These are phyloP conservation scores for Lepiota brunneoincarnata DNA, from an alignment of 768 basidiomycete genomes.

Conservation along the genomic window DNA sequence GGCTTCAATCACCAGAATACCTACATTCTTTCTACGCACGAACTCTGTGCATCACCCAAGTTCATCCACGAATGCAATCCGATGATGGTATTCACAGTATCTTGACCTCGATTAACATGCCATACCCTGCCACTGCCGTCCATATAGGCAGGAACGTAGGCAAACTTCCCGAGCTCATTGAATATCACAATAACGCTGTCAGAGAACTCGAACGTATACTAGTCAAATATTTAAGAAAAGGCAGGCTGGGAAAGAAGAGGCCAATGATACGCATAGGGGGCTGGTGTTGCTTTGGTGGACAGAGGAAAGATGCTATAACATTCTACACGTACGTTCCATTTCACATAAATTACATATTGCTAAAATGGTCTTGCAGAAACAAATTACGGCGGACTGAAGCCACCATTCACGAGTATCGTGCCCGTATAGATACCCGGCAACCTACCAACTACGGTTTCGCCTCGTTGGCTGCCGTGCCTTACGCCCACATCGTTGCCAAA, in stretches of 20 bases:
- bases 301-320: constrained; percentile 66
- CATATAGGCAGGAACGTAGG: constrained; percentile 73
- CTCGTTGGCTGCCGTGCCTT: constrained; percentile 67
- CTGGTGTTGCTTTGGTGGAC: constrained; percentile 66
- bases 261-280: constrained; percentile 70
- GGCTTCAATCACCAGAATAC: constrained; percentile 77
- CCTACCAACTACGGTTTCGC: constrained; percentile 79
- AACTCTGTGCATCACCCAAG: constrained; percentile 69
- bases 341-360: not conserved
- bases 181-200: constrained; percentile 75
- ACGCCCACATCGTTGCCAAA: constrained; percentile 68
- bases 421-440: constrained; percentile 52
- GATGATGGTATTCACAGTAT: constrained; percentile 68
- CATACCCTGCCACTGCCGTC: constrained; percentile 72
- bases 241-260: constrained; percentile 58
- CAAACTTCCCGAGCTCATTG: constrained; percentile 72
- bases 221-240: constrained; percentile 71
- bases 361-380: constrained; percentile 14
- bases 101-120: constrained; percentile 53
- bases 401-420: constrained; percentile 57
- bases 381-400: constrained; percentile 45
- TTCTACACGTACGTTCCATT: constrained; percentile 19
- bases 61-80: constrained; percentile 63
- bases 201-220: constrained; percentile 72
- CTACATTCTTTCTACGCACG: constrained; percentile 76